A percentile compares a stretch with the other conserved stretches of the same genome.
These are phyloP conservation scores for Pseudognaphalium luteoalbum DNA, from an alignment of 129 eudicot species.

Conservation along the genomic window DNA sequence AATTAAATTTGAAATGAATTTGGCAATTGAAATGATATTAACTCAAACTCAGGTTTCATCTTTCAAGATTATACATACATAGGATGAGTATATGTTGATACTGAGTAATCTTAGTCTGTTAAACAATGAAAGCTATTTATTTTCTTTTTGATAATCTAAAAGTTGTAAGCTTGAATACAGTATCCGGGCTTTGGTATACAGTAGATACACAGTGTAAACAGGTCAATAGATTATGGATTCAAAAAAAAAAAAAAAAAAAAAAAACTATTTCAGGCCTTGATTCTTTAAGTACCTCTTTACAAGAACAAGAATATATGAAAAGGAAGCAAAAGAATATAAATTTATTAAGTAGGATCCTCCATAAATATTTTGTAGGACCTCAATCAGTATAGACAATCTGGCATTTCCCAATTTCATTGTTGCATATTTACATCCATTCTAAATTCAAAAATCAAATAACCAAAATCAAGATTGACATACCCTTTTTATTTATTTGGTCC, in stretches of 20 bases:
- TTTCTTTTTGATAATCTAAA: background rate
- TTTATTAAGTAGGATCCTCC: constrained; percentile 15
- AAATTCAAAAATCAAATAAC: constrained; percentile 13
- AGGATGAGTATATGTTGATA: background rate
- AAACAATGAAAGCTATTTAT: background rate
- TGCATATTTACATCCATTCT: background rate
- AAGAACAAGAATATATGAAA: constrained; percentile 8
- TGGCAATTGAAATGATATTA: constrained; percentile 12
- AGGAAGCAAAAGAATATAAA: constrained; percentile 21
- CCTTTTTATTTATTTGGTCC: background rate
- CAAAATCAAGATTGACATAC: constrained; percentile 6
- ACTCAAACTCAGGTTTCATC: background rate
- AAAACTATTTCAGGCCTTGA: background rate
- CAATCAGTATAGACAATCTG: constrained; percentile 35
- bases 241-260: too few relatives aligned
- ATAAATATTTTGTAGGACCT: constrained; percentile 41
- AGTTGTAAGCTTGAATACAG: constrained; percentile 4
- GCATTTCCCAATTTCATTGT: constrained; percentile 23
- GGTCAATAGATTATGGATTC: background rate
- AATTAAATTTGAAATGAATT: background rate
- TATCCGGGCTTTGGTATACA: constrained; percentile 5
- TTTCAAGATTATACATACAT: background rate
- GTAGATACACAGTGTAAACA: background rate
- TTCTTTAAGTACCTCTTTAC: background rate
- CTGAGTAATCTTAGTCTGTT: background rate